Evolutionary conservation across 2,329 filamentous ascomycete genomes (phyloP).

Genomic region (Xylariaceae sp.): DNA sequence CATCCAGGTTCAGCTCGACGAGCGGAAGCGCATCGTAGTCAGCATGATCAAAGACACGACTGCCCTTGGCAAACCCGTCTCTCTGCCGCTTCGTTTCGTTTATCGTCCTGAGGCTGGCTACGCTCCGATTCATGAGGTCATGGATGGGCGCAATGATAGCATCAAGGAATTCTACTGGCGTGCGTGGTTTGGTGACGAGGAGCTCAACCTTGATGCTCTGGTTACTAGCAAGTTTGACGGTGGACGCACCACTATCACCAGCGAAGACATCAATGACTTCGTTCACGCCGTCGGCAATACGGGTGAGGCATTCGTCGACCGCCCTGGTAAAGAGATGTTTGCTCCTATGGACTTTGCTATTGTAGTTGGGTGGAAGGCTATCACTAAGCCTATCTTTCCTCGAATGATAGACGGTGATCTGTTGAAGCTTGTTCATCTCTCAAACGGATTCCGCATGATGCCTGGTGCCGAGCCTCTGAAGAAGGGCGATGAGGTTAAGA

Average conservation of each 20-base stretch:
- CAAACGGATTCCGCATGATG: conserved; percentile 97
- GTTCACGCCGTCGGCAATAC: conserved; percentile 99
- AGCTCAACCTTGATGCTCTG: conserved; percentile 75
- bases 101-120: conserved; percentile 96
- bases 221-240: conserved; percentile 89
- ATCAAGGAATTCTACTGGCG: conserved; percentile 99
- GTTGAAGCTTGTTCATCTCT: conserved; percentile 92
- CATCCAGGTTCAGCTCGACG: conserved; percentile 74
- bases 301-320: conserved; percentile 93
- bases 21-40: conserved; percentile 76
- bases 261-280: conserved; percentile 94
- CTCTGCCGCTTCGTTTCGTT: conserved; percentile 80
- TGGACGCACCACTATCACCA: conserved; percentile 79
- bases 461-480: conserved; percentile 91
- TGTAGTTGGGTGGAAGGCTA: conserved; percentile 98
- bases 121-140: conserved; percentile 95
- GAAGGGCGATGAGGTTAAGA: conserved; percentile 89
- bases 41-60: conserved; percentile 93
- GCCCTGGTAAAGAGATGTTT: conserved; percentile 87
- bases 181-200: conserved; percentile 90
- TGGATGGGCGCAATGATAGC: conserved; percentile 91
- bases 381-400: conserved; percentile 98
- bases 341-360: conserved; percentile 99
- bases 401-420: conserved; percentile 93
- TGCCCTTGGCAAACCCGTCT: conserved; percentile 75